Evolutionary conservation across 2,329 filamentous ascomycete genomes (phyloP), one percentile per base, ranked within the genome.

Genomic region (Penicillium sp.): DNA sequence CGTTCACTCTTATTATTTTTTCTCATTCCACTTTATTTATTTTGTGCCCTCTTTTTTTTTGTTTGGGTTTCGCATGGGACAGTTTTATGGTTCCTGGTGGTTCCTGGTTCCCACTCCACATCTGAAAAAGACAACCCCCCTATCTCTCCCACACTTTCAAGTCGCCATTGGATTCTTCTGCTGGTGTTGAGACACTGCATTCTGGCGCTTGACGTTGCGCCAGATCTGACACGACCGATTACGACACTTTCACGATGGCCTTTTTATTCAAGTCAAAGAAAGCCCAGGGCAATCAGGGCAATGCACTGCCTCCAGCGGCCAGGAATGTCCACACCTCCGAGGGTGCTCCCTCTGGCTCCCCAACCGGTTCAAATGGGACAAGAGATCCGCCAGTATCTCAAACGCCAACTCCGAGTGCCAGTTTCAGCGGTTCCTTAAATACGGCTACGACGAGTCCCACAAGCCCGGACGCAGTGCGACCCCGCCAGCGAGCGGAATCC

Each of bases 241-340:
- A 72, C 63, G 70, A 71, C 55, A 52, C 51, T 59, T 34, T 64
- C 49, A 80, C 74, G 75, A 92, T 92, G 89, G 86, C 89, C 63
- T 92, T 92, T 75, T 82, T 92, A 58, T 92, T 92, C 80, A 91
- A 91, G 74, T 90, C 87, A 53, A 92, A 91, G 77, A 91, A 90
- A 76, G 83, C 84, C 69, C 86, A 88, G 73, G 61, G 65, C 61
- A 75, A 76, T 39, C 86, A 88, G 73, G 61, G 65, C 61, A 75
- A 76, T 39, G 59, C 63, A 18, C 75, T 84, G 31, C 82, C 83
- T 43, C 73, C 81, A n/a, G 80, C 81, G 48, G 78, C 79, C 21
- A 77, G 83, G 65, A 82, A 84, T 55, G 77, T 84, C 50, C 77
- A 81, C 56, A 83, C 81, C 18, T 81, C 83, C 43, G 82, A 85